Evolutionary conservation across 2,329 filamentous ascomycete species (phyloP), one percentile per base, ranked within the genome.

Genomic region (Sporothrix curviconia): DNA sequence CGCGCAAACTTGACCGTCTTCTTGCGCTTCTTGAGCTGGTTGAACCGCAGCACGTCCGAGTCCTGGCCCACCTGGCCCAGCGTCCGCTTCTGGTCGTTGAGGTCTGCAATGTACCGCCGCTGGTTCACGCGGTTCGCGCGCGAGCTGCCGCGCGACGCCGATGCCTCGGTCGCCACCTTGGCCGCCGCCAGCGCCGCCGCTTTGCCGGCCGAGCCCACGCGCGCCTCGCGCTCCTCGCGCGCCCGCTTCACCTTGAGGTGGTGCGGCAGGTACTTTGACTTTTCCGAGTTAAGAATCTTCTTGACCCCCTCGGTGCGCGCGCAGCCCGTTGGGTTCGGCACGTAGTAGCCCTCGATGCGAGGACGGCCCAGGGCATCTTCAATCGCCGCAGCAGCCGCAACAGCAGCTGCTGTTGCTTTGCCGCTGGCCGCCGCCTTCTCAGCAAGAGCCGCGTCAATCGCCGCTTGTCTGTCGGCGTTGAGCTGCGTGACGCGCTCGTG

Each of bases 11-110:
- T 94, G 70, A 99, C 94, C 1, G 92, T 92, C 78, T 99, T 99
- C 84, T 97, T 99, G 61, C 94, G 89, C 76, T 97, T 99, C 81
- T 97, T 96, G 59, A 99, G 85, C 76, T 97, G 94, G 72, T 99
- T 99, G 81, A 99, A 99, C 59, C 92, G 89, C 66, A 99, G 83
- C 30, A 94, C 90, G 66, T 96, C 92, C 56, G 91, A 90, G 64
- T 96, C 92, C 61, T 84, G 83, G 55, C 87, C 87, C 19, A 90
- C 92, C 61, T 84, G 83, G 55, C 87, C 87, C 19, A 90, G 80
- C 12, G 86, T 87, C 74, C 90, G 90, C 76, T 96, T 95, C 71
- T 96, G 92, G 46, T 94, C 90, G 69, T 95, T 95, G 65, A 99
- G 86, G 67, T 97, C 94, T 56, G 94, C 94, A 62, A 95, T 88